Evolutionary conservation across 192 early-diverging fungal species (phyloP), one percentile per base, ranked within the genome.

Genomic region (Coemansia sp.): DNA sequence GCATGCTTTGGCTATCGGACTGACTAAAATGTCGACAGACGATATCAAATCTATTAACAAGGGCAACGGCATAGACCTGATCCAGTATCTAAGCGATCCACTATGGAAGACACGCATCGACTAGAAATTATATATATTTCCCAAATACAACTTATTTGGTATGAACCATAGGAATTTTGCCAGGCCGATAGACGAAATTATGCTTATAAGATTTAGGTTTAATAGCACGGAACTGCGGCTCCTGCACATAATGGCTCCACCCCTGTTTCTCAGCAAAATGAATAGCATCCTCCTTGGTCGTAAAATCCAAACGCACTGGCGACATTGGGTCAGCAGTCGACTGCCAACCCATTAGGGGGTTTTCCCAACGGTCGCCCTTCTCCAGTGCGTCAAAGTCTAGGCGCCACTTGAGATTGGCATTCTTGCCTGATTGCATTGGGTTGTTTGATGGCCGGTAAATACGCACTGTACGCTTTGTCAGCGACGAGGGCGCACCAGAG

Each of bases 211-310:
- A 72, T 87, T 95, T 97, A 64, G 89, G 87, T 71, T 88, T 88
- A 76, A 95, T 92, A 53, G 77, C 76, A 59, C 85, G 83, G 74
- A 88, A 84, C 73, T 95, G 91, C n/a, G 95, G 95, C 73, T 96
- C 93, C 74, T 96, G 92, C 23, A 98, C 90, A 84, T 88, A 90
- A 78, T 94, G 94, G 39, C 90, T 89, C 89, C 95, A 98, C 4
- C 95, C 95, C 83, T 97, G 95, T 64, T 92, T 91, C 76, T 97
- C 94, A n/a, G 95, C 97, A 86, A 99, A 99, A 42, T 86, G 75
- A 63, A 96, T 87, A 33, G 97, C 95, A 40, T 92, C 93, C 70
- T 99, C 95, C 80, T 93, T 94, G 35, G 86, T 78, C 21, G 70
- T 49, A 78, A 99, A 99, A 76, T 95, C 92, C 81, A 97, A 82